Conservation (phyloP, 2,329 filamentous ascomycete species). For the Colletotrichum sp. region DNA sequence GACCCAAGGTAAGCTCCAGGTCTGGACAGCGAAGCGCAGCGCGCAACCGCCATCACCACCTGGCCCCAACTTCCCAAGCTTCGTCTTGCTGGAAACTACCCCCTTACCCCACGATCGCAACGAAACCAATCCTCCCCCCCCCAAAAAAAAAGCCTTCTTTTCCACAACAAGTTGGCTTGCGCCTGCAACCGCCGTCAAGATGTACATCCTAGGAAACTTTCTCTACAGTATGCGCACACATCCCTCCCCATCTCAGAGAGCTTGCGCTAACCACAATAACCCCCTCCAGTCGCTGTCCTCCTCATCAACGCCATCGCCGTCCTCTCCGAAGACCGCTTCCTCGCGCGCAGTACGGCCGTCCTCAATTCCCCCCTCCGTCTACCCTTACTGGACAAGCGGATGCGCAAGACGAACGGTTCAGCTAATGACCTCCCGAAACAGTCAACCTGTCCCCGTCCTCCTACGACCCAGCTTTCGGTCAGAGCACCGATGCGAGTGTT, state of each 20-base stretch:
- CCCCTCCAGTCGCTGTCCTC: conserved; percentile 70
- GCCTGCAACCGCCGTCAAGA: conserved; percentile 32
- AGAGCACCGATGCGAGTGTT: conserved; percentile 74
- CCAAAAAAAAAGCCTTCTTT: background rate
- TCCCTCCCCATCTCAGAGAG: background rate
- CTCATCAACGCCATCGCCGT: conserved; percentile 93
- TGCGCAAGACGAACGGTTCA: background rate
- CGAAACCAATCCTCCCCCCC: background rate
- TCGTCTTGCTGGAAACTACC: background rate
- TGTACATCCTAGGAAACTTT: conserved; percentile 75
- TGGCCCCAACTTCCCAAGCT: background rate
- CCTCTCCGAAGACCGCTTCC: conserved; percentile 93
- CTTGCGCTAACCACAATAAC: background rate
- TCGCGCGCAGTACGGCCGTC: conserved; percentile 63
- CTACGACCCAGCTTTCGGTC: conserved; percentile 80
- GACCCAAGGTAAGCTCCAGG: background rate
- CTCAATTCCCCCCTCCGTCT: background rate
- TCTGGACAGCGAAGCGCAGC: conserved; percentile 9
- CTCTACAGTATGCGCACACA: conserved; percentile 59
- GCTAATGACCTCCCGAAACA: conserved; percentile 16
- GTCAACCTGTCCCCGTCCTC: conserved; percentile 78
- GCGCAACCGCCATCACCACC: conserved; percentile 2
- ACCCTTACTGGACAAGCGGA: background rate
- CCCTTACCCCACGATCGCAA: background rate
- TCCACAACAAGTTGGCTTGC: background rate